Evolutionary conservation across 2,329 filamentous ascomycete species (phyloP), one percentile per base, ranked within the genome.

Genomic region (Talaromyces sp.): DNA sequence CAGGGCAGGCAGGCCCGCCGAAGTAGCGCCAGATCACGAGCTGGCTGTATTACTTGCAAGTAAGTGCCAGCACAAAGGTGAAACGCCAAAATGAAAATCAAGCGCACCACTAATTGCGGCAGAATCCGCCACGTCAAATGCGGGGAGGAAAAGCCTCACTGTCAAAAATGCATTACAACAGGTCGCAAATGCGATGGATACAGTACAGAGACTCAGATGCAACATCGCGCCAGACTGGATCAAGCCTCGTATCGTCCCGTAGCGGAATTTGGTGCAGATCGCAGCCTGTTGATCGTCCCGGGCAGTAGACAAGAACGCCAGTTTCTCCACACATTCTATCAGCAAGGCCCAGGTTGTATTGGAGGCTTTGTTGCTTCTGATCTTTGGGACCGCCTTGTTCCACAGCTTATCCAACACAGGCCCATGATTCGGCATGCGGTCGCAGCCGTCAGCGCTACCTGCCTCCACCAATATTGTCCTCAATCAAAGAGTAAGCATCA

Each of bases 351-450:
- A 22, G 41, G n/a, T 14, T 43, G 24, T 4, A n/a, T 43, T 17
- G 24, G 24, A 16, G 41, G 41, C 6, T 17, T 11, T 13, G 16
- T 43, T 43, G n/a, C 24, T 14, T 30, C 41, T 2, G 41, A 43
- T 43, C 41, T 43, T 11, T 43, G 41, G 41, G 27, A 29, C 19
- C 24, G n/a, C 3, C 16, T 43, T 17, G 32, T 43, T 11, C 41
- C 41, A 4, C 41, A 43, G 19, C 41, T 32, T n/a, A 30, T 29
- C 16, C 41, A 43, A 17, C 13, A 43, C 16, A 17, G 10, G 19
- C 41, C 41, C 41, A 43, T 43, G 41, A 30, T 43, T 19, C 41
- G 41, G 10, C 24, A 43, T 32, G 41, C 41, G 4, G 27, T 43
- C 2, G 41, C 27, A 13, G 41, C 41, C n/a, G 24, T 43, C 14